Conservation (phyloP, 2,329 filamentous ascomycete genomes). For the Ceratocystis huliohia region DNA sequence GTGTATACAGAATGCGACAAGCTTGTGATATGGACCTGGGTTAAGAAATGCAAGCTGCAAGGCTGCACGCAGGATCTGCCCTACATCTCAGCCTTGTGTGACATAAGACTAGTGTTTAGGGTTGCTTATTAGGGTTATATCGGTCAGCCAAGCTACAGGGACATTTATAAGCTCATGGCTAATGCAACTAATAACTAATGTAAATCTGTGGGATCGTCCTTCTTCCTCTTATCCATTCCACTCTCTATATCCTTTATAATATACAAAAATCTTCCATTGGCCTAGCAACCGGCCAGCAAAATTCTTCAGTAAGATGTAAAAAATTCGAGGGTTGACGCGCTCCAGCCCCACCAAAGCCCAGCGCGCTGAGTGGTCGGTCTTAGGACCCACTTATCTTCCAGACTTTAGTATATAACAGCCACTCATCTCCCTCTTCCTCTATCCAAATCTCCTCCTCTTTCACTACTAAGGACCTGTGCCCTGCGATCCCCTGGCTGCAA, state of each 20-base stretch:
- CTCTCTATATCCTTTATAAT: neutral
- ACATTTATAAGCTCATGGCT: neutral
- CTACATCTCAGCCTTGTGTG: neutral
- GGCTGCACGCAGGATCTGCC: neutral
- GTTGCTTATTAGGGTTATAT: neutral
- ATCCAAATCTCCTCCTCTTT: conserved; percentile 28
- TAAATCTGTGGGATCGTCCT: too few relatives aligned
- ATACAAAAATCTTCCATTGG: neutral
- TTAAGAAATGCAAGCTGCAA: neutral
- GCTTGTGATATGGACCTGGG: conserved; percentile 8
- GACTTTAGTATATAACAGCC: conserved; percentile 12
- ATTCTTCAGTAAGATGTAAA: neutral
- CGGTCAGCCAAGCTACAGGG: neutral
- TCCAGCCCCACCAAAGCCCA: neutral
- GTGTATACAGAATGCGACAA: conserved; percentile 1
- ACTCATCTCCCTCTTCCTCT: conserved; percentile 17
- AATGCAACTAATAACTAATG: too few relatives aligned
- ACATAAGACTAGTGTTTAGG: neutral
- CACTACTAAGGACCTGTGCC: conserved; percentile 69
- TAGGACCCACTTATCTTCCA: neutral
- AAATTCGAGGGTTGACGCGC: neutral
- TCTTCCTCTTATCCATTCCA: too few relatives aligned
- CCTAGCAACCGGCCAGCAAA: neutral
- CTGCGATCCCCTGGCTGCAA: conserved; percentile 54
- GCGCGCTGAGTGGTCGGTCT: neutral